Conservation (phyloP, 805 yeast species). For the Lachancea thermotolerans region DNA sequence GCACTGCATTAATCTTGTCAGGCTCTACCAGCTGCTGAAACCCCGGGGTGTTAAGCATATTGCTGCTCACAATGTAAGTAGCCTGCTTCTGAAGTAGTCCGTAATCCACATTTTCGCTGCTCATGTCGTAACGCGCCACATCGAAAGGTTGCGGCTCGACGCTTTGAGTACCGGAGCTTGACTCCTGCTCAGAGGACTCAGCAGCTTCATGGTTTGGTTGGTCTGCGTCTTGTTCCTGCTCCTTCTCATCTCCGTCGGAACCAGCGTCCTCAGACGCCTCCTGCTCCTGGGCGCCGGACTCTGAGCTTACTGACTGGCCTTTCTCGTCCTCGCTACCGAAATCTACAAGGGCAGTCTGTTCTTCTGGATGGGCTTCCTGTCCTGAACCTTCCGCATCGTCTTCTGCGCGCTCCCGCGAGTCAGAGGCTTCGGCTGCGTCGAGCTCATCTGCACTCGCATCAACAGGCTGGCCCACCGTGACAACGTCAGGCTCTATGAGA, state of each 20-base stretch:
- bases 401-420: too few relatives aligned
- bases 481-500: not conserved
- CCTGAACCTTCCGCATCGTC: too few relatives aligned
- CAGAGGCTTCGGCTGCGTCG: not conserved
- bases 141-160: not conserved
- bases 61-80: slow-evolving; percentile 24
- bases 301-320: not conserved
- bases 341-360: too few relatives aligned
- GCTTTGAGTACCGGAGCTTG: too few relatives aligned
- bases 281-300: too few relatives aligned
- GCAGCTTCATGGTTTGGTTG: not conserved
- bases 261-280: too few relatives aligned
- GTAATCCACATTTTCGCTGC: slow-evolving; percentile 16
- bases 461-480: not conserved
- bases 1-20: slow-evolving; percentile 27
- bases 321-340: not conserved
- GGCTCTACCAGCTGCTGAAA: slow-evolving; percentile 36
- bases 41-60: slow-evolving; percentile 20
- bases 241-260: not conserved
- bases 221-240: not conserved
- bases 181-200: not conserved
- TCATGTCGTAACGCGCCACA: not conserved
- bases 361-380: too few relatives aligned
- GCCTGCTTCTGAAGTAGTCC: slow-evolving; percentile 28
- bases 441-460: not conserved